Evolutionary conservation across 768 basidiomycete genomes (phyloP), one percentile per base, ranked within the genome.

Genomic region (Asterophora lycoperdoides): DNA sequence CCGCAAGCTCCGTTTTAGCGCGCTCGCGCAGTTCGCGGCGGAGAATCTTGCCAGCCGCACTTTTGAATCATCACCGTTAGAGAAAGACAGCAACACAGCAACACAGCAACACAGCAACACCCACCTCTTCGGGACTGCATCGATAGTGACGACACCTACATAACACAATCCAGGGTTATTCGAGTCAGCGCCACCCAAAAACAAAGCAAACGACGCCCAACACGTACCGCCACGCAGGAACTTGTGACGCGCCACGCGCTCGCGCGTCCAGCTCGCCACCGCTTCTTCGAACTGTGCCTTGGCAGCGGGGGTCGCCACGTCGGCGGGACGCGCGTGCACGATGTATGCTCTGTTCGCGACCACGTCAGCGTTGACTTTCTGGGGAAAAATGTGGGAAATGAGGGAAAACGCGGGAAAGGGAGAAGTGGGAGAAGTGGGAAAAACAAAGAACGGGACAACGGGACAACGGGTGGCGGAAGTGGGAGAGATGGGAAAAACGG

Each of bases 1-100:
- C 69, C n/a, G 59, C 58, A 2, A 71, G 63, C 48, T 89, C 86
- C 37, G 69, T 64, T 60, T 82, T 82, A 0, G 84, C 86, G 39
- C 72, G 66, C 3, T 84, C 86, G 9, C 89, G 76, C 36, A 94
- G 70, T 54, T 91, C 79, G 19, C 87, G 78, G 38, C 91, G 76
- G 28, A 94, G 65, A 58, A 96, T 96, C 68, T 95, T 94, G 2
- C 93, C 93, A 45, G 89, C 79, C 28, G 90, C 82, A 56, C 89
- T 92, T n/a, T n/a, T n/a, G n/a, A n/a, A n/a, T n/a, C n/a, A n/a
- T n/a, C n/a, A n/a, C n/a, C n/a, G n/a, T n/a, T n/a, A n/a, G n/a
- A n/a, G n/a, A n/a, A n/a, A n/a, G n/a, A n/a, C n/a, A n/a, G n/a
- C n/a, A n/a, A n/a, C n/a, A n/a, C n/a, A n/a, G 52, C 11, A 10